A percentile compares a stretch with the other conserved stretches of the same genome.
Conservation (phyloP, 2,329 filamentous ascomycete genomes). For the Dactylellina drechsleri region DNA sequence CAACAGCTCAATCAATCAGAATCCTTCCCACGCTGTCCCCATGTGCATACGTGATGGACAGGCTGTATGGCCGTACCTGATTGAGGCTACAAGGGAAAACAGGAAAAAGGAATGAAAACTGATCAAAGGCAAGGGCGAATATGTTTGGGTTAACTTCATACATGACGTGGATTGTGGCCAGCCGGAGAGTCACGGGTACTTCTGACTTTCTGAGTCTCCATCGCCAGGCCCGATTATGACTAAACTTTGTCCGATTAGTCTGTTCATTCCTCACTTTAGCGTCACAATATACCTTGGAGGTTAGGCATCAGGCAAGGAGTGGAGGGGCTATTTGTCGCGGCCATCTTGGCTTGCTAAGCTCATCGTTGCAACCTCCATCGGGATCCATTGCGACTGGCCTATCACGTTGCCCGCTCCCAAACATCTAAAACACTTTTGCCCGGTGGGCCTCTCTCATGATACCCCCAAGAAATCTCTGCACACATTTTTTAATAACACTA, state of each 20-base stretch:
- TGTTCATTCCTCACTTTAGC: no score
- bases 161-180: constrained; percentile 31
- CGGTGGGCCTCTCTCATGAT: constrained; percentile 21
- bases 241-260: neutral
- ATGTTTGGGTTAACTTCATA: constrained; percentile 4
- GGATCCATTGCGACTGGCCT: neutral
- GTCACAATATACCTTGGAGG: no score
- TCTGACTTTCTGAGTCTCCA: constrained; percentile 12
- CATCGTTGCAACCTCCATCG: constrained; percentile 1
- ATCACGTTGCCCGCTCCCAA: constrained; percentile 14
- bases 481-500: neutral
- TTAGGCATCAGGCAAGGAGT: no score
- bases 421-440: neutral
- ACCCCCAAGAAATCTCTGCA: constrained; percentile 3
- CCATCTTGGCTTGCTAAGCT: neutral
- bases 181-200: constrained; percentile 28
- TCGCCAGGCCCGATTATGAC: constrained; percentile 12
- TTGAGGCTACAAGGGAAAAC: constrained; percentile 3
- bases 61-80: constrained; percentile 1
- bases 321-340: no score
- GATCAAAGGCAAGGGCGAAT: neutral
- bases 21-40: neutral
- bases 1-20: neutral
- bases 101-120: constrained; percentile 8
- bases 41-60: no score